A percentile compares a stretch with the other conserved stretches of the same genome.
These are phyloP conservation scores for Nymphaea colorata DNA, from an alignment of 164 flowering plant species.

Conservation along the genomic window DNA sequence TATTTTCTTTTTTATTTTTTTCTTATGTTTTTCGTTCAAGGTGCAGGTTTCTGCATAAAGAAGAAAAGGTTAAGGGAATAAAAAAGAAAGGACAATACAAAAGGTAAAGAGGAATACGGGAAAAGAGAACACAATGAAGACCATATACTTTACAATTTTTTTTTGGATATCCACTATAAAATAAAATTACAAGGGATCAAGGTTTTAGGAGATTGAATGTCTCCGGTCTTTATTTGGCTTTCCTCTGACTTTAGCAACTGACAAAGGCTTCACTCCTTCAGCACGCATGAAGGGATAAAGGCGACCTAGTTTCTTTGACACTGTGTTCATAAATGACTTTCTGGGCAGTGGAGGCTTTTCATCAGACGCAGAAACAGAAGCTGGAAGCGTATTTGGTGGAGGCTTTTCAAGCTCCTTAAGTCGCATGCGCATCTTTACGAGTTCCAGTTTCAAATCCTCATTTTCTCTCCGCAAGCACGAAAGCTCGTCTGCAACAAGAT, in stretches of 20 bases:
- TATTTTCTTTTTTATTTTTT: too few relatives aligned
- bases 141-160: neutral
- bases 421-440: conserved; percentile 52
- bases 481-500: conserved; percentile 36
- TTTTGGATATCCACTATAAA: too few relatives aligned
- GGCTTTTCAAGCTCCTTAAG: conserved; percentile 50
- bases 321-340: conserved; percentile 65
- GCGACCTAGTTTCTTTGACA: conserved; percentile 66
- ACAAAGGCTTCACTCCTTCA: conserved; percentile 27
- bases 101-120: neutral
- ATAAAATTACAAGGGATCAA: neutral
- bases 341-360: conserved; percentile 59
- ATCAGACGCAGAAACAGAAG: neutral
- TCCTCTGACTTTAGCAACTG: conserved; percentile 24
- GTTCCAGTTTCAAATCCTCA: conserved; percentile 65
- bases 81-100: neutral
- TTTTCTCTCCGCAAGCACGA: conserved; percentile 49
- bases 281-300: conserved; percentile 44
- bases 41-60: too few relatives aligned
- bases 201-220: conserved; percentile 72
- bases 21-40: too few relatives aligned
- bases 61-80: neutral
- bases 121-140: neutral
- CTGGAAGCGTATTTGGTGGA: conserved; percentile 8
- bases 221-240: conserved; percentile 56